Base-by-base conservation (phyloP, 2,329 filamentous ascomycete genomes). In the Tympanopsis confertula region DNA sequence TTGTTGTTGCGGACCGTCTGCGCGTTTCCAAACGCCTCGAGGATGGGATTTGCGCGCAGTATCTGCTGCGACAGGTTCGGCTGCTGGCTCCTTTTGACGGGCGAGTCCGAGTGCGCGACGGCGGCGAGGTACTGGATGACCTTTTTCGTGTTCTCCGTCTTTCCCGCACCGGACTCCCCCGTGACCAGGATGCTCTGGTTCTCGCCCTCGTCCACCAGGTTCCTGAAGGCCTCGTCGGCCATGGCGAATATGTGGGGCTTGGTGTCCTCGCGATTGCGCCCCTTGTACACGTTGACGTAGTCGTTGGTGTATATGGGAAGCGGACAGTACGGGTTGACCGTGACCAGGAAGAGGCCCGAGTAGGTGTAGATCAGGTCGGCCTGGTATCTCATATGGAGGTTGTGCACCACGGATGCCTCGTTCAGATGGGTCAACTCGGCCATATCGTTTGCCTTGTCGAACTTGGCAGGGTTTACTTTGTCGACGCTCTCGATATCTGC, bases 391-490 rank as follows among this genome's bases (percentile, higher is more conserved):
- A 86, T 91, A 48, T 94, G 83, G 40, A 98, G 72, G 55, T 98
- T 98, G 63, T 98, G 88, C 37, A 98, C 88, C 37, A 98, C 91
- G 0, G 91, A 96, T 17, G 89, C 85, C 63, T 98, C 91, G 61
- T 98, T 98, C 45, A 98, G 68, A 59, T 98, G 91, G 4, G 91
- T 98, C 53, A 98, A 72, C 58, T 98, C 91, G 19, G 93, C 91
- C 91, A 98, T 98, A 59, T 98, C 93, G 63, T 93, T 86, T 45
- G 89, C 89, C 62, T 95, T 98, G 72, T 98, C 91, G 63, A 98
- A 98, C 58, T 98, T 98, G 52, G 89, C 89, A 35, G 91, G 91
- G 61, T 98, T 98, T 65, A 98, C 93, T 62, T 95, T 96, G 69
- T 98, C 93, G 47, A 95, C 87, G 50, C 78, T 82, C 50, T 96